Base-by-base conservation (phyloP, 2,329 filamentous ascomycete genomes). In the Rugonectria rugulosa region DNA sequence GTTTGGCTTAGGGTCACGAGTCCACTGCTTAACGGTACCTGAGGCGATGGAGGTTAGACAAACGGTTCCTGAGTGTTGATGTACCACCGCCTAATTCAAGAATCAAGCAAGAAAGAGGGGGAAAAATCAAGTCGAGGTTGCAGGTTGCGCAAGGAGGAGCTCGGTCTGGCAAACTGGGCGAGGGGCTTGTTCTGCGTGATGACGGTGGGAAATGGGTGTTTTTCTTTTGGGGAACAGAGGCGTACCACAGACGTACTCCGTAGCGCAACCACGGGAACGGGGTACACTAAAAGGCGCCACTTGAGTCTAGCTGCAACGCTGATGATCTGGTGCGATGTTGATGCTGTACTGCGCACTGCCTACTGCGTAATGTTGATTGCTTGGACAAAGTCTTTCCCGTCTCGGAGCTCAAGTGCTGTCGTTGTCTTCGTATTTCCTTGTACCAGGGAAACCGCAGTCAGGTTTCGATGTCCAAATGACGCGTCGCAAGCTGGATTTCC, bases 11-110 rank as follows among this genome's bases (percentile, higher is more conserved):
- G 64, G 47, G 26, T 34, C 17, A 7, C 12, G 46, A 49, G 47
- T 53, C 43, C 47, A 52, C 57, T 63, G 52, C 19, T 55, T 60
- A 51, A 38, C 53, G 62, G 65, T 67, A 67, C 66, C 66, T 68
- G 66, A 66, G 53, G 59, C 52, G 44, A 53, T 60, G 53, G 57
- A 46, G 43, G 53, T 56, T 50, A 56, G 53, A 56, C 32, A 45
- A 37, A 34, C 29, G 27, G 44, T 41, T 29, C 37, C 32, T 47
- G 37, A 38, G 38, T 46, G 46, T 36, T 19, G 27, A 41, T 15
- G 36, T 41, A 17, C 34, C 53, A 24, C 36, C n/a, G 29, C 19
- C n/a, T 34, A 29, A 41, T 56, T 31, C 42, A 36, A 56, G 37
- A 52, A 56, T 12, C 41, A 42, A 31, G 40, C 19, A 49, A 38